Conservation (phyloP, 78 protist species). For the Cavenderia fasciculata region DNA sequence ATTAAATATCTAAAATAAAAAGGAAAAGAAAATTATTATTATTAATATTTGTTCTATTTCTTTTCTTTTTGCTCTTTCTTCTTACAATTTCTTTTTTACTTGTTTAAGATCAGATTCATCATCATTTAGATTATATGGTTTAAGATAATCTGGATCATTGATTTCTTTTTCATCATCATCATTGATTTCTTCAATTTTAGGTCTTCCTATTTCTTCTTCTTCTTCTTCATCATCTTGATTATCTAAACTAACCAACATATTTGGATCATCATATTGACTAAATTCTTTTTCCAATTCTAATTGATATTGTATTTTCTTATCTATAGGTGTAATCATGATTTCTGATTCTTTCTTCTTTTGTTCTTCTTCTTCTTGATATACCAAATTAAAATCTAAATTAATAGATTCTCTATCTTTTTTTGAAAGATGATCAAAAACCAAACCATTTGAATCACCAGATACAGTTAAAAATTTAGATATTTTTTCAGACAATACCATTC, state of each 20-base stretch:
- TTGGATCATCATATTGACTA: slow-evolving; percentile 71
- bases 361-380: neutral
- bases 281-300: slow-evolving; percentile 55
- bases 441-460: slow-evolving; percentile 13
- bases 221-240: slow-evolving; percentile 42
- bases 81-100: slow-evolving; percentile 43
- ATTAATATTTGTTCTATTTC: neutral
- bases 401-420: neutral
- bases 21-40: no score
- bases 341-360: neutral
- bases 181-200: neutral
- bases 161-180: neutral
- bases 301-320: neutral
- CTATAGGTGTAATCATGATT: neutral
- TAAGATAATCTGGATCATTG: slow-evolving; percentile 12
- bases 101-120: slow-evolving; percentile 72
- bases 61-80: neutral
- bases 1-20: slow-evolving; percentile 23
- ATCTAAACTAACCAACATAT: slow-evolving; percentile 14
- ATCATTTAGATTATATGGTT: slow-evolving; percentile 64
- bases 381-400: slow-evolving; percentile 1
- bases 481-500: slow-evolving; percentile 50
- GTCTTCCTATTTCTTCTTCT: neutral
- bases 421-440: slow-evolving; percentile 16
- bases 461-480: slow-evolving; percentile 1